A percentile compares a stretch with the other conserved stretches of the same genome.
Evolutionary conservation across 192 early-diverging fungal genomes (phyloP).

Genomic region (Phlyctochytrium planicorne): DNA sequence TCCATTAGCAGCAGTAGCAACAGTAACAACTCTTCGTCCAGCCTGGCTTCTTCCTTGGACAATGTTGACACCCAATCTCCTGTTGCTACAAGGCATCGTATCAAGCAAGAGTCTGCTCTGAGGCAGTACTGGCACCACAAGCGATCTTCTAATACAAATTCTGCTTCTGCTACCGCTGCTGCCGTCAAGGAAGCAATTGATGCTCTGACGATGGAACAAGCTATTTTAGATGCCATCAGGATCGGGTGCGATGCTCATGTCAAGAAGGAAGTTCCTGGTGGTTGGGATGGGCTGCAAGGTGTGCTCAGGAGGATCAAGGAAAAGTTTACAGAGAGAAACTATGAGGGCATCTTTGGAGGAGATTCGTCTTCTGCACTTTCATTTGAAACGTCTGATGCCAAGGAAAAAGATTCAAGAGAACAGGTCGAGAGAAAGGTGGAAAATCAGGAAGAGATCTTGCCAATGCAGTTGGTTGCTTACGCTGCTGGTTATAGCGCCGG

Average conservation of each 20-base stretch:
- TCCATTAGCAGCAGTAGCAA: no score
- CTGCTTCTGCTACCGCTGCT: no score
- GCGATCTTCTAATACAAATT: no score
- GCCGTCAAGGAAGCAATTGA: no score
- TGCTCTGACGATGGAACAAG: slow-evolving; percentile 1
- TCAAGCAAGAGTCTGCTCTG: no score
- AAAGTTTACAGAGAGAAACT: background rate
- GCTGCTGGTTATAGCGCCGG: slow-evolving; percentile 84
- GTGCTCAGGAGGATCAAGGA: background rate
- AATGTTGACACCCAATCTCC: no score
- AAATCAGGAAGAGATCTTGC: slow-evolving; percentile 9
- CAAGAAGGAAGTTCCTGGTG: background rate
- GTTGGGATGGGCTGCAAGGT: background rate
- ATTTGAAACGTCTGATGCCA: background rate
- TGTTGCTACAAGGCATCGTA: no score
- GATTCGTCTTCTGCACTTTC: no score
- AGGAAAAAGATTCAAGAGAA: background rate
- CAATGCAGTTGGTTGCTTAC: slow-evolving; percentile 73
- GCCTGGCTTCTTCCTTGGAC: no score
- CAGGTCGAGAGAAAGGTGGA: background rate
- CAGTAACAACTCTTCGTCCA: no score
- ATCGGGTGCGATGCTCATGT: background rate
- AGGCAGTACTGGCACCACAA: no score
- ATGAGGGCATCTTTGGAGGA: background rate
- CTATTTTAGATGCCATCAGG: background rate